Percentiles rank a stretch among this genome's conserved stretches.
Conservation (phyloP, 345 rosid genomes). For the Passiflora organensis region DNA sequence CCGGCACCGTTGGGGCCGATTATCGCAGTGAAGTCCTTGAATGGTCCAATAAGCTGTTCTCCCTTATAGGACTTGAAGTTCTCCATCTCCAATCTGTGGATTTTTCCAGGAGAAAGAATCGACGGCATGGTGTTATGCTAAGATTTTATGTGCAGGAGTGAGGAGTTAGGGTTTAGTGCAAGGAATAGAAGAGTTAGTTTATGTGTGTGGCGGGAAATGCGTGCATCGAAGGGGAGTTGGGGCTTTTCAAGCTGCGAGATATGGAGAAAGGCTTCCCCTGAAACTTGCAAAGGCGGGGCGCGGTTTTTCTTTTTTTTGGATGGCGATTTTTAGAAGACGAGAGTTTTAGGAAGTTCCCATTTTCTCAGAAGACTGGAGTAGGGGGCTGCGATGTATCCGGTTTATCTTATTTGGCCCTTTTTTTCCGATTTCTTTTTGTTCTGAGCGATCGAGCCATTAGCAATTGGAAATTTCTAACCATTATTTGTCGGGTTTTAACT, state of each 20-base stretch:
- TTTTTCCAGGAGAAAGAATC: slow-evolving; percentile 59
- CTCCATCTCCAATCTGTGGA: slow-evolving; percentile 73
- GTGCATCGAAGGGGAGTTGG: background rate
- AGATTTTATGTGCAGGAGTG: background rate
- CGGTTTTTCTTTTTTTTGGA: background rate
- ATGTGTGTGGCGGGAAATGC: too few relatives aligned
- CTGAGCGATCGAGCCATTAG: too few relatives aligned
- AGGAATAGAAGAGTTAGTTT: too few relatives aligned
- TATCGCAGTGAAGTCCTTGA: slow-evolving; percentile 93
- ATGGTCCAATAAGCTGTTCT: slow-evolving; percentile 74
- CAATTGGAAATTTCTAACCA: too few relatives aligned
- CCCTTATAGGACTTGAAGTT: slow-evolving; percentile 99
- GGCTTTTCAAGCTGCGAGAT: too few relatives aligned
- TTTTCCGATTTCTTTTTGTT: too few relatives aligned
- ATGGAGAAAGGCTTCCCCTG: background rate
- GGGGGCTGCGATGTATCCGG: too few relatives aligned
- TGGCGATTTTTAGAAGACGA: background rate
- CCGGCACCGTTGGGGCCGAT: slow-evolving; percentile 99
- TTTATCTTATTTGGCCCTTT: too few relatives aligned
- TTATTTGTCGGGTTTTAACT: too few relatives aligned
- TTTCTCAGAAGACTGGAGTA: background rate
- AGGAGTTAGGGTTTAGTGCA: background rate
- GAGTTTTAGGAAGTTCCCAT: slow-evolving; percentile 3
- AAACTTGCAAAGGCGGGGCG: background rate
- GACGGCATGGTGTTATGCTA: slow-evolving; percentile 52